These are phyloP conservation scores for Colletotrichum aenigma DNA, from an alignment of 2,329 filamentous ascomycete species.

Conservation along the genomic window DNA sequence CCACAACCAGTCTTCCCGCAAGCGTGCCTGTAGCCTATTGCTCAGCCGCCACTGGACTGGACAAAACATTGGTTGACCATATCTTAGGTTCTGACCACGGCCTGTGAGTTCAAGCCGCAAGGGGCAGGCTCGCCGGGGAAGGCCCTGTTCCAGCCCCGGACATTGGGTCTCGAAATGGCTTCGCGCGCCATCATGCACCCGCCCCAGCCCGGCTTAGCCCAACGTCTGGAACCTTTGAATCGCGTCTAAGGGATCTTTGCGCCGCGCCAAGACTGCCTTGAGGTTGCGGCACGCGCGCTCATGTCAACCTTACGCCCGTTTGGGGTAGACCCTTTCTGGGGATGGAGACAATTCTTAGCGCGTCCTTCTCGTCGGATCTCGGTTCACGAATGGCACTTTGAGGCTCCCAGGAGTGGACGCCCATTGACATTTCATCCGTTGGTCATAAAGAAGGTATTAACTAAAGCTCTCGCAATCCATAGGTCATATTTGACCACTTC, in stretches of 20 bases:
- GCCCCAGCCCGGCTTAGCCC: background rate
- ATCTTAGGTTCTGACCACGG: background rate
- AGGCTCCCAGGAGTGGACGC: background rate
- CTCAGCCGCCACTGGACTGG: background rate
- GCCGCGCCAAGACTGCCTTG: background rate
- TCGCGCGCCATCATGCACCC: background rate
- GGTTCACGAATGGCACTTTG: background rate
- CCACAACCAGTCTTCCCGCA: background rate
- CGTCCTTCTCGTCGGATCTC: background rate
- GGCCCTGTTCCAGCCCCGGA: background rate
- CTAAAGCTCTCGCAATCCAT: background rate
- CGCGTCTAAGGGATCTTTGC: conserved; percentile 1
- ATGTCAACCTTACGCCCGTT: background rate
- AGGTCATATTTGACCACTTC: background rate
- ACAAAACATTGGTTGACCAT: background rate
- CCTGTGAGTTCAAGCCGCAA: background rate
- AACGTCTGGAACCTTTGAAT: conserved; percentile 4
- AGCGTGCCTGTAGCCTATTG: background rate
- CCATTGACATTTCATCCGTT: background rate
- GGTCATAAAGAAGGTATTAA: background rate
- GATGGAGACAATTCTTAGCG: background rate
- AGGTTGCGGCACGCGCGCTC: background rate
- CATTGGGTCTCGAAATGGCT: conserved; percentile 2
- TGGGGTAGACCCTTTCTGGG: background rate
- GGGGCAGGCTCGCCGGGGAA: background rate